A percentile compares a stretch with the other conserved stretches of the same genome.
Evolutionary conservation across 495 filamentous ascomycete species (phyloP).

Genomic region (Penicillium paxilli): DNA sequence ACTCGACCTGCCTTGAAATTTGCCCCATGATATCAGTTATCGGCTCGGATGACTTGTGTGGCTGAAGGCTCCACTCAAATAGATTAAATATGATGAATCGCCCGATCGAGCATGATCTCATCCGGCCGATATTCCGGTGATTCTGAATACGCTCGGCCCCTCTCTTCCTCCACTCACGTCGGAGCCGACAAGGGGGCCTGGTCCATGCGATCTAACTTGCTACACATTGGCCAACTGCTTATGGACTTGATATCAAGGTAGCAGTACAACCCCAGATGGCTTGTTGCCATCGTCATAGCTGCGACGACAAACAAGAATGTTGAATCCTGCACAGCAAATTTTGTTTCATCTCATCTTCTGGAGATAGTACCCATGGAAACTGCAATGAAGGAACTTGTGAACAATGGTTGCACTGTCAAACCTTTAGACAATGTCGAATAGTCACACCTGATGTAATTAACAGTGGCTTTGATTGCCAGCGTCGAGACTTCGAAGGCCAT

Average conservation of each 20-base stretch:
- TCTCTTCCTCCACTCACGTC: neutral
- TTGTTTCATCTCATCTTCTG: neutral
- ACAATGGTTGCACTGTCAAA: conserved; percentile 13
- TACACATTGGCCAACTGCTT: neutral
- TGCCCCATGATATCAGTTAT: conserved; percentile 21
- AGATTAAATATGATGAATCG: conserved; percentile 34
- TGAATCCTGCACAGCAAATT: neutral
- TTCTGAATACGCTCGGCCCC: conserved; percentile 5
- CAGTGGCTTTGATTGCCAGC: conserved; percentile 11
- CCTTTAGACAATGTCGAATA: neutral
- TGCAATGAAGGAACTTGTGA: neutral
- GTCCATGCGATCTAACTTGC: neutral
- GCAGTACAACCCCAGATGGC: neutral
- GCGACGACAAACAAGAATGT: neutral
- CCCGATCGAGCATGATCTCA: conserved; percentile 32
- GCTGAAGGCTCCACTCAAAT: conserved; percentile 32
- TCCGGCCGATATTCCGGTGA: conserved; percentile 19
- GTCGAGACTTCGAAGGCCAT: neutral
- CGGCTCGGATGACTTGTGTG: conserved; percentile 26
- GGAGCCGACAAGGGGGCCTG: conserved; percentile 3
- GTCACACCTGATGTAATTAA: conserved; percentile 27
- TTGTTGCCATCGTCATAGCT: neutral
- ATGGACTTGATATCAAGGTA: neutral
- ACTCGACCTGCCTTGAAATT: conserved; percentile 9
- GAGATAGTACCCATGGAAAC: neutral